Evolutionary conservation across 164 flowering plant genomes (phyloP).

Genomic region (Dillenia suffruticosa): DNA sequence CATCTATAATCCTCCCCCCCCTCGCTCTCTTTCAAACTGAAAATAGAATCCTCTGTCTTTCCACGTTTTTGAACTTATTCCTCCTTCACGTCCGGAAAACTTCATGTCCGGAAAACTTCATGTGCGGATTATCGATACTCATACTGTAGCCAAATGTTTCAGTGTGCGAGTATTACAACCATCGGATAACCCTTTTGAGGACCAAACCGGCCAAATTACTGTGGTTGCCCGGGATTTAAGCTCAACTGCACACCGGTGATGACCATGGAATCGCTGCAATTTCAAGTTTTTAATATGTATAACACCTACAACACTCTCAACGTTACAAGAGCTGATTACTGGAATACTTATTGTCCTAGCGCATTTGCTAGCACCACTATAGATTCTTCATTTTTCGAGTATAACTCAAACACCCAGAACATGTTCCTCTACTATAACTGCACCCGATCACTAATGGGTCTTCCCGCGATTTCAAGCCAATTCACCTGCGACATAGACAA

Average conservation of each 20-base stretch:
- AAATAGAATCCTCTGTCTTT: neutral
- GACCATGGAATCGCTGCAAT: constrained; percentile 5
- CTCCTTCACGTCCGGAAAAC: no score
- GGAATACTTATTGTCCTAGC: constrained; percentile 13
- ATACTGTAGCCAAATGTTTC: constrained; percentile 17
- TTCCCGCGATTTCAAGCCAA: no score
- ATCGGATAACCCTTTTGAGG: constrained; percentile 46
- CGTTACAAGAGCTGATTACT: constrained; percentile 28
- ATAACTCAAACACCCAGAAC: constrained; percentile 5
- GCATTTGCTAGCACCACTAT: constrained; percentile 7
- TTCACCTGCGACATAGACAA: no score
- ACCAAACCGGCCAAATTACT: constrained; percentile 17
- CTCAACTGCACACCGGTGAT: constrained; percentile 23
- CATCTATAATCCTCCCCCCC: no score
- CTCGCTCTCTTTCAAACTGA: constrained; percentile 4
- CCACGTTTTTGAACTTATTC: neutral
- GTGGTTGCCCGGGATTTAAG: constrained; percentile 35
- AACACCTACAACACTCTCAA: neutral
- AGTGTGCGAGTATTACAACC: constrained; percentile 18
- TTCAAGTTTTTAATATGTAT: constrained; percentile 21
- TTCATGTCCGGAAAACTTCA: neutral
- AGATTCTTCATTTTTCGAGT: constrained; percentile 4
- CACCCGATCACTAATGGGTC: neutral
- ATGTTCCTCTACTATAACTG: constrained; percentile 25
- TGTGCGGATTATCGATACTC: constrained; percentile 10